Evolutionary conservation across 139 green algal species (phyloP), one percentile per base, ranked within the genome.

Genomic region (Trebouxia sp.): DNA sequence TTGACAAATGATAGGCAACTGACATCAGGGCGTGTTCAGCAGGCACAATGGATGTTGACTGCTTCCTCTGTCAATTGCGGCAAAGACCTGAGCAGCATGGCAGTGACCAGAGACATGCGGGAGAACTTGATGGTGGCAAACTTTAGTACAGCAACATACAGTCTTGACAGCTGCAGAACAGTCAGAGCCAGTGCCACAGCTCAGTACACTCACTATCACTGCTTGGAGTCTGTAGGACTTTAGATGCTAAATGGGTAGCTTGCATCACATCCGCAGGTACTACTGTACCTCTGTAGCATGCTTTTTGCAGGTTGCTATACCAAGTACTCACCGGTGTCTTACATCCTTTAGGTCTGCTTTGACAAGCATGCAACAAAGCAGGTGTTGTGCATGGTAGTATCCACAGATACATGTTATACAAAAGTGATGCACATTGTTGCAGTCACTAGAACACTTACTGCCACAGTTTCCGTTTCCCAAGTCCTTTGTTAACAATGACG

Each of bases 1-100:
- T 65, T 65, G 53, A 65, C 53, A 65, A 65, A 65, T 65, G 53
- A 65, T 65, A 65, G 53, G 53, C 53, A 65, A 65, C 53, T 65
- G 53, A 65, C 53, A 65, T 65, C 53, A 65, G 53, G 53, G 53
- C 12, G 53, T 65, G 53, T 65, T n/a, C 53, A 65, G 53, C 53
- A 65, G 53, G 53, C 53, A 65, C 53, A 65, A 65, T 65, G 53
- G 53, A 65, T 65, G 53, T 65, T 65, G 53, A 65, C 53, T 65
- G 53, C 53, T 65, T n/a, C 53, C 53, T 65, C 53, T 65, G 53
- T 65, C 53, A 65, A 65, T 65, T 65, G 53, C 53, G 24, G 53
- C 53, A 65, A 17, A 65, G 53, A 65, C 53, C 35, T 65, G 53
- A 65, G 53, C 53, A 65, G 53, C 53, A 65, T 65, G 53, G 53